Evolutionary conservation across 495 filamentous ascomycete species (phyloP).

Genomic region (Daldinia bambusicola): DNA sequence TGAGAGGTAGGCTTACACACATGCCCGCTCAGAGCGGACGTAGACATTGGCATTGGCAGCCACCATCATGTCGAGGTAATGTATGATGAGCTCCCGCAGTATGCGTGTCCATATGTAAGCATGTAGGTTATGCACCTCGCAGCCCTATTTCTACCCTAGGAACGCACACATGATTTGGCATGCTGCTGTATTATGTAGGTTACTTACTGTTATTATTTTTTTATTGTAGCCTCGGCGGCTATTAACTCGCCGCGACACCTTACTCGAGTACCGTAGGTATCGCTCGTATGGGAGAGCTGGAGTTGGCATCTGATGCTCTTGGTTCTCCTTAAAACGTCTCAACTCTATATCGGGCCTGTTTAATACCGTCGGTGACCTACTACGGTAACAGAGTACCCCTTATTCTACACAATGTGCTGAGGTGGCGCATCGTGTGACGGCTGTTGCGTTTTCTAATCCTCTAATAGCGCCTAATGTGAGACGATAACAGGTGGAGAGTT

Average conservation of each 20-base stretch:
- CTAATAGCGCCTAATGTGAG: conserved; percentile 22
- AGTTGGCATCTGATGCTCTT: conserved; percentile 39
- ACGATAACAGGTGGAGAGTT: conserved; percentile 16
- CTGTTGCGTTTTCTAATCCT: conserved; percentile 14
- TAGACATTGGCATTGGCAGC: conserved; percentile 19
- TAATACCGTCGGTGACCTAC: conserved; percentile 30
- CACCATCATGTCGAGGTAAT: conserved; percentile 16
- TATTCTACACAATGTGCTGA: conserved; percentile 15
- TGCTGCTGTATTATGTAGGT: background rate
- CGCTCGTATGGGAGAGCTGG: conserved; percentile 18
- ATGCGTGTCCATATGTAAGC: conserved; percentile 3
- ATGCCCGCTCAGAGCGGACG: conserved; percentile 10
- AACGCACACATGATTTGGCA: conserved; percentile 21
- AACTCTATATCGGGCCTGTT: conserved; percentile 39
- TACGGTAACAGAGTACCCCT: conserved; percentile 16
- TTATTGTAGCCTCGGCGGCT: conserved; percentile 37
- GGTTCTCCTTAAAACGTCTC: conserved; percentile 36
- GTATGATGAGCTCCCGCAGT: conserved; percentile 8
- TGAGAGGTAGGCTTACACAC: conserved; percentile 25
- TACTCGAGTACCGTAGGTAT: conserved; percentile 21
- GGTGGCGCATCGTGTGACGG: conserved; percentile 20
- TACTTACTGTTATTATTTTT: conserved; percentile 34
- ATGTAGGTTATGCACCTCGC: conserved; percentile 38
- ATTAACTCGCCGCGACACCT: conserved; percentile 36
- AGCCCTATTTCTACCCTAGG: conserved; percentile 38